Conservation (phyloP, 1,284 basidiomycete genomes). For the Ganoderma boninense region DNA sequence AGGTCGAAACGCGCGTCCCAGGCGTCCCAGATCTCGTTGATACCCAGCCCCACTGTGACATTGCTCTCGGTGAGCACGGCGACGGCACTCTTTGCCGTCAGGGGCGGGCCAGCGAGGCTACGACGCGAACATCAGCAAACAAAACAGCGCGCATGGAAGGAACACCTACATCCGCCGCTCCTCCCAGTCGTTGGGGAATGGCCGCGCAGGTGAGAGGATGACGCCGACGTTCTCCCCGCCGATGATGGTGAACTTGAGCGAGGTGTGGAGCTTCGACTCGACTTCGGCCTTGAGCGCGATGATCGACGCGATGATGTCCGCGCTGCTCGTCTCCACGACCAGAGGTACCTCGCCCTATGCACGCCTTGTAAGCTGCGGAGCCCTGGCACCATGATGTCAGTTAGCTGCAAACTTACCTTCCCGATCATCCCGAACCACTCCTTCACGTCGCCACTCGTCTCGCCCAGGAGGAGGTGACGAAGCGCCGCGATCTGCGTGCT, state of each 20-base stretch:
- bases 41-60: conserved; percentile 75
- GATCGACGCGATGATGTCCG: no score
- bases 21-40: conserved; percentile 66
- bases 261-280: conserved; percentile 53
- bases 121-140: conserved; percentile 19
- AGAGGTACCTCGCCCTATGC: conserved; percentile 56
- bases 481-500: conserved; percentile 78
- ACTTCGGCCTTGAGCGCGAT: conserved; percentile 52
- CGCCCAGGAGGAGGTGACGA: conserved; percentile 58
- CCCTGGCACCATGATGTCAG: background rate
- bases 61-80: conserved; percentile 62
- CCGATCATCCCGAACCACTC: conserved; percentile 63
- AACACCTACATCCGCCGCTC: conserved; percentile 63
- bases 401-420: conserved; percentile 47
- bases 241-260: conserved; percentile 68
- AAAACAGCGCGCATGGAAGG: no score
- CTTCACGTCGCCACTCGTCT: conserved; percentile 52
- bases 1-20: conserved; percentile 77
- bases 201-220: conserved; percentile 66
- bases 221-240: conserved; percentile 82
- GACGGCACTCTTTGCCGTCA: conserved; percentile 65
- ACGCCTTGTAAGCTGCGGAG: background rate
- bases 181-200: conserved; percentile 77
- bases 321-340: no score
- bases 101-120: conserved; percentile 75